These are phyloP conservation scores for Hymenoscyphus albidus DNA, from an alignment of 2,329 filamentous ascomycete species.

Conservation along the genomic window DNA sequence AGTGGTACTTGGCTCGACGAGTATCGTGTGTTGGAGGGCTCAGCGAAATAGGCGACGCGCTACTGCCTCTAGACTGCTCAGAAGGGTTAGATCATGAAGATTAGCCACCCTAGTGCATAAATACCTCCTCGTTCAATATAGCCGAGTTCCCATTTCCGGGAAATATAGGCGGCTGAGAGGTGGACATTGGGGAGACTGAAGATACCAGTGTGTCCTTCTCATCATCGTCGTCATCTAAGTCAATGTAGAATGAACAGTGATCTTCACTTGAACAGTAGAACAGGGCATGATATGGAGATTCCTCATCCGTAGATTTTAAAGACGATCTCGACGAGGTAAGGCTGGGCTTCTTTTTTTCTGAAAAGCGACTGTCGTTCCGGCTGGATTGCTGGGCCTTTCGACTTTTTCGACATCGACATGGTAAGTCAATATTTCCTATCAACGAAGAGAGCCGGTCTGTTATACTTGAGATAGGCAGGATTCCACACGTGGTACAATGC, in stretches of 20 bases:
- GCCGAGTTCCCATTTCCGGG: slow-evolving; percentile 3
- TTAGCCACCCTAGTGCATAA: neutral
- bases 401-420: slow-evolving; percentile 8
- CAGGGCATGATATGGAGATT: neutral
- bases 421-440: slow-evolving; percentile 2
- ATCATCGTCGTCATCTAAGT: neutral
- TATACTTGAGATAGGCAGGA: slow-evolving; percentile 4
- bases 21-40: slow-evolving; percentile 13
- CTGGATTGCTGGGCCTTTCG: neutral
- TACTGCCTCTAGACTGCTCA: slow-evolving; percentile 5
- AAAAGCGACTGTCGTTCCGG: neutral
- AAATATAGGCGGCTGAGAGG: neutral
- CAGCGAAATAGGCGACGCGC: slow-evolving; percentile 2
- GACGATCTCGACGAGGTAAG: slow-evolving; percentile 3
- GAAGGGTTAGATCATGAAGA: neutral
- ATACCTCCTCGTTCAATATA: slow-evolving; percentile 10
- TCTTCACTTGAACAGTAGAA: slow-evolving; percentile 11
- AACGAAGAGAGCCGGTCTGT: slow-evolving; percentile 9
- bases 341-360: slow-evolving; percentile 1
- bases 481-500: slow-evolving; percentile 10
- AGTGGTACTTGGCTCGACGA: slow-evolving; percentile 13
- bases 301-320: neutral
- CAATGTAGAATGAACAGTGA: slow-evolving; percentile 7
- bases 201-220: slow-evolving; percentile 3
- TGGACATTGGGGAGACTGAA: slow-evolving; percentile 6